Conservation (phyloP, 148 eudicot species). For the Heliamphora exappendiculata region DNA sequence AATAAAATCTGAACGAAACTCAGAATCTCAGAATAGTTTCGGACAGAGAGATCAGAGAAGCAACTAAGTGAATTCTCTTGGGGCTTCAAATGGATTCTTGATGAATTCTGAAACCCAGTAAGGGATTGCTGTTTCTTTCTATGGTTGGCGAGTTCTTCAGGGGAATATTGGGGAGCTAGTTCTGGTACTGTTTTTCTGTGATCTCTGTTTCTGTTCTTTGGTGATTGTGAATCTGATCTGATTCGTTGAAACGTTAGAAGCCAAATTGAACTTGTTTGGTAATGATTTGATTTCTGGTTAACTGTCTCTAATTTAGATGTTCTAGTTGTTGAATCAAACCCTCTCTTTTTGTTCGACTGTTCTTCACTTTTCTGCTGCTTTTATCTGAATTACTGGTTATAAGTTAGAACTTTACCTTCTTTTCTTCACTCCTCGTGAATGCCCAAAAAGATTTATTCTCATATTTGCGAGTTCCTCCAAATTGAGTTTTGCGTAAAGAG, state of each 20-base stretch:
- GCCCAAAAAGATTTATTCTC: background rate
- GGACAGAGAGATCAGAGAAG: slow-evolving; percentile 9
- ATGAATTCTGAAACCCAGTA: slow-evolving; percentile 43
- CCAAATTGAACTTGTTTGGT: slow-evolving; percentile 10
- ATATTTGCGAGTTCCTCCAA: background rate
- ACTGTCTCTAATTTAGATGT: background rate
- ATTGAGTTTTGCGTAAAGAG: background rate
- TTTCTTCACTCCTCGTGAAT: background rate
- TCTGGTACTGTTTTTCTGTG: slow-evolving; percentile 1
- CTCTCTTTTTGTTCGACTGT: background rate
- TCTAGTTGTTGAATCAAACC: slow-evolving; percentile 11
- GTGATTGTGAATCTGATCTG: slow-evolving; percentile 18
- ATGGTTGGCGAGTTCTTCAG: slow-evolving; percentile 15
- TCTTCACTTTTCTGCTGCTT: background rate
- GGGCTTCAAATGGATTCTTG: slow-evolving; percentile 46
- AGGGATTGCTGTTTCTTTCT: slow-evolving; percentile 23
- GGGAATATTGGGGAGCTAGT: background rate
- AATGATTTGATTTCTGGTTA: background rate
- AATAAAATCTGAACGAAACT: background rate
- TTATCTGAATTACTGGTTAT: background rate
- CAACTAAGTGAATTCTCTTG: slow-evolving; percentile 12
- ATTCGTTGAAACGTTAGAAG: background rate
- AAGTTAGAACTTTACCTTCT: background rate
- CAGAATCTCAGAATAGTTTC: background rate
- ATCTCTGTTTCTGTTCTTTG: background rate